These are phyloP conservation scores for Cornus controversa DNA, from an alignment of 148 eudicot genomes.

Conservation along the genomic window DNA sequence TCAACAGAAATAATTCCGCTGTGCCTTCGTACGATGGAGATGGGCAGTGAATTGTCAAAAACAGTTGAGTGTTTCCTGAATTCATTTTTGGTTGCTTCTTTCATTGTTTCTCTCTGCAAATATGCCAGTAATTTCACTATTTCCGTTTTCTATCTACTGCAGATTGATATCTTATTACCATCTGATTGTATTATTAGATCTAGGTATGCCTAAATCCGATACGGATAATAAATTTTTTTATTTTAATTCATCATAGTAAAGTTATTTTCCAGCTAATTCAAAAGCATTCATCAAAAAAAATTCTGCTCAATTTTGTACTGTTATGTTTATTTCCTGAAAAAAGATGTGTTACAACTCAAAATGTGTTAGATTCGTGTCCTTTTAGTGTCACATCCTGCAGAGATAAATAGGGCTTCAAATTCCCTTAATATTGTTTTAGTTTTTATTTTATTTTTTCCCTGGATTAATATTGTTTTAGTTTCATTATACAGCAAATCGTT, in stretches of 20 bases:
- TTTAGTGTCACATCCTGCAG: not conserved
- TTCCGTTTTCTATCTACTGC: not conserved
- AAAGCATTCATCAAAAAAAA: not conserved
- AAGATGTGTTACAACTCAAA: not conserved
- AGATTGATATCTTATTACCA: not conserved
- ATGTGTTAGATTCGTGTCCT: not conserved
- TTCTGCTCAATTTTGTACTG: not conserved
- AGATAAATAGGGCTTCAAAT: not conserved
- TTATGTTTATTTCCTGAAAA: not conserved
- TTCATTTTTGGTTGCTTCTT: not conserved
- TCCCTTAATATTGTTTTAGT: not conserved
- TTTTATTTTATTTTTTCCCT: no score
- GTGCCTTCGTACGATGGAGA: constrained; percentile 93
- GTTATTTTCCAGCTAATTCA: not conserved
- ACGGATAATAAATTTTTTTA: not conserved
- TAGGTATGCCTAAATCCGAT: not conserved
- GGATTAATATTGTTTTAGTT: not conserved
- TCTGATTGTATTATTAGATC: not conserved
- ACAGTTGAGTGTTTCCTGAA: constrained; percentile 54
- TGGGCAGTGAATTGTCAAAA: constrained; percentile 91
- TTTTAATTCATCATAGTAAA: not conserved
- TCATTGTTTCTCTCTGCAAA: not conserved
- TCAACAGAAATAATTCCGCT: constrained; percentile 89
- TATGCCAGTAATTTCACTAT: constrained; percentile 2
- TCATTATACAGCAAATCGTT: not conserved